Evolutionary conservation across 2,329 filamentous ascomycete genomes (phyloP).

Genomic region (Fusarium longipes): DNA sequence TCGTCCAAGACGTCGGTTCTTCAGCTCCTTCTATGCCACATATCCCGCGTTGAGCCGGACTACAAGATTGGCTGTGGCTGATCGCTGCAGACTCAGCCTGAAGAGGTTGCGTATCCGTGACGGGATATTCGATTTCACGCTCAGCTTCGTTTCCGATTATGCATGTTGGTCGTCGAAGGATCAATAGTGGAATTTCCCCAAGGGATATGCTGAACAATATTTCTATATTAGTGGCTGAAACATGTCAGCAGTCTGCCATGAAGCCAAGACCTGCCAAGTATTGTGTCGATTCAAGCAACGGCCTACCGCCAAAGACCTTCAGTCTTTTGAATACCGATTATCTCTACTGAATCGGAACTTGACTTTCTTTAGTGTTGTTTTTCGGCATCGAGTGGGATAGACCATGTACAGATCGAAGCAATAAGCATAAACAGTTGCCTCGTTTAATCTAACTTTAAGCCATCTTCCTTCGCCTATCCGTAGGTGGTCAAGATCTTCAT

Average conservation of each 20-base stretch:
- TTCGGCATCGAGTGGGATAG: neutral
- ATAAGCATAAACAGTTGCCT: neutral
- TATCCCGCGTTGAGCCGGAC: neutral
- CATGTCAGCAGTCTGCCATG: conserved; percentile 1
- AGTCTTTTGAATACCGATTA: neutral
- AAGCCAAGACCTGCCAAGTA: neutral
- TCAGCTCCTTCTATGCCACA: conserved; percentile 18
- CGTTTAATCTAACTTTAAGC: conserved; percentile 13
- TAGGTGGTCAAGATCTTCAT: conserved; percentile 14
- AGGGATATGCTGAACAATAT: neutral
- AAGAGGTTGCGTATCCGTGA: neutral
- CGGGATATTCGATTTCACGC: neutral
- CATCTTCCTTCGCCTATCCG: conserved; percentile 6
- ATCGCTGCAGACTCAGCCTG: neutral
- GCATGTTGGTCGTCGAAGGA: neutral
- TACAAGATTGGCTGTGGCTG: neutral
- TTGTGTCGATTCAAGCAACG: neutral
- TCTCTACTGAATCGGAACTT: neutral
- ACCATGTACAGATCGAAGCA: neutral
- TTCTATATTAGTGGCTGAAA: conserved; percentile 19
- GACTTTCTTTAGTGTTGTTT: neutral
- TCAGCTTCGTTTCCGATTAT: neutral
- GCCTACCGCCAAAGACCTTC: neutral
- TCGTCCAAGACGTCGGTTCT: conserved; percentile 12
- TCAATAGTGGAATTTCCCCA: conserved; percentile 18